Evolutionary conservation across 2,329 filamentous ascomycete species (phyloP).

Genomic region (Ascochyta koolunga): DNA sequence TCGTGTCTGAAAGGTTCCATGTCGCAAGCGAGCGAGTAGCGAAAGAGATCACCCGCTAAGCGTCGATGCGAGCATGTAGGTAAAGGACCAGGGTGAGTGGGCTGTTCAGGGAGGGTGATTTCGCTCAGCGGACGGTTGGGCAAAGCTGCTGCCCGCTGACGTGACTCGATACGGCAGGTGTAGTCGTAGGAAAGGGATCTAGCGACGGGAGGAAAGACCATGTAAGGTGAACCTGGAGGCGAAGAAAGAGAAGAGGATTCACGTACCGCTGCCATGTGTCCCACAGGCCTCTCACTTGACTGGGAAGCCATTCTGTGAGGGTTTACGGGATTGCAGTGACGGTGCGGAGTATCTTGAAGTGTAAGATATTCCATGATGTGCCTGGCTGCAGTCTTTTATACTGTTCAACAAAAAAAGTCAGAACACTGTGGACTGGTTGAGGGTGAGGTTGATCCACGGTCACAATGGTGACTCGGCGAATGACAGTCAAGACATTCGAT

Average conservation of each 20-base stretch:
- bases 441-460: constrained; percentile 4
- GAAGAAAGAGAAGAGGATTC: constrained; percentile 13
- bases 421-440: neutral
- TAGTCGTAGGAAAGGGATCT: neutral
- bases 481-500: neutral
- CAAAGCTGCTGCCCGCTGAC: neutral
- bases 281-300: constrained; percentile 29
- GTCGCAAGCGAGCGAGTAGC: neutral
- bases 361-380: constrained; percentile 47
- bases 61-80: neutral
- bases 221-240: neutral
- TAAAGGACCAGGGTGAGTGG: neutral
- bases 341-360: constrained; percentile 47
- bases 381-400: constrained; percentile 16
- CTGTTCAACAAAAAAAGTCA: constrained; percentile 4
- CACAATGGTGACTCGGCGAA: neutral
- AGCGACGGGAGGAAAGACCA: constrained; percentile 9
- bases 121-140: neutral
- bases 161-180: neutral
- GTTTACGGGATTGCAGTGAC: constrained; percentile 36
- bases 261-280: constrained; percentile 41
- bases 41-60: neutral
- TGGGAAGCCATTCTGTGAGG: constrained; percentile 39
- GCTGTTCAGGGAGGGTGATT: constrained; percentile 1
- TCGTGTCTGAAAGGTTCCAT: neutral